Conservation (phyloP, 768 basidiomycete species). For the Auriscalpium vulgare region DNA sequence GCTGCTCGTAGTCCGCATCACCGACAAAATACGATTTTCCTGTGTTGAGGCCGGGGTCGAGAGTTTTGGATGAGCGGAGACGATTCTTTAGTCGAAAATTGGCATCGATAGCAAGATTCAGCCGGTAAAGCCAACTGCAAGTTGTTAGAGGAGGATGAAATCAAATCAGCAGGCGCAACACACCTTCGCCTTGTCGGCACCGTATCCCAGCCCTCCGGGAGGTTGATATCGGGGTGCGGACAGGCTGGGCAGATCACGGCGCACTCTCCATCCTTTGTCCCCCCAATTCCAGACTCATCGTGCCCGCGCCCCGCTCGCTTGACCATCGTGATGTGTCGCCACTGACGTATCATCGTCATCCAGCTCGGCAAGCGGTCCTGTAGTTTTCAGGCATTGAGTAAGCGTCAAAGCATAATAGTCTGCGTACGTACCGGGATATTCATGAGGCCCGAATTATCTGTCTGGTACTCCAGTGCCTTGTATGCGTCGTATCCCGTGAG, state of each 20-base stretch:
- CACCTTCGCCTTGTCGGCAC: neutral
- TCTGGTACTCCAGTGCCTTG: neutral
- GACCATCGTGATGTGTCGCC: neutral
- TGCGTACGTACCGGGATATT: neutral
- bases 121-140: neutral
- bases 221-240: neutral
- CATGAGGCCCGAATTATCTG: neutral
- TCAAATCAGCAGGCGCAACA: neutral
- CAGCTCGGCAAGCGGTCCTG: neutral
- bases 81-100: neutral
- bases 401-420: too few species aligned
- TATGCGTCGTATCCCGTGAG: neutral
- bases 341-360: neutral
- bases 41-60: neutral
- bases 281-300: neutral
- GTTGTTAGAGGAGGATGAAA: neutral
- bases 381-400: neutral
- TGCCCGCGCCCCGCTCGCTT: neutral
- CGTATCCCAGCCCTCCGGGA: neutral
- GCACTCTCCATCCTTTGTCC: neutral
- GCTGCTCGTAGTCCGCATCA: neutral
- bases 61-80: neutral
- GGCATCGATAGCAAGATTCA: neutral
- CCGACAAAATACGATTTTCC: neutral
- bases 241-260: neutral